Percentiles rank a stretch among this genome's conserved stretches.
Evolutionary conservation across 768 basidiomycete species (phyloP).

Genomic region (Phlebiopsis flavidoalba): DNA sequence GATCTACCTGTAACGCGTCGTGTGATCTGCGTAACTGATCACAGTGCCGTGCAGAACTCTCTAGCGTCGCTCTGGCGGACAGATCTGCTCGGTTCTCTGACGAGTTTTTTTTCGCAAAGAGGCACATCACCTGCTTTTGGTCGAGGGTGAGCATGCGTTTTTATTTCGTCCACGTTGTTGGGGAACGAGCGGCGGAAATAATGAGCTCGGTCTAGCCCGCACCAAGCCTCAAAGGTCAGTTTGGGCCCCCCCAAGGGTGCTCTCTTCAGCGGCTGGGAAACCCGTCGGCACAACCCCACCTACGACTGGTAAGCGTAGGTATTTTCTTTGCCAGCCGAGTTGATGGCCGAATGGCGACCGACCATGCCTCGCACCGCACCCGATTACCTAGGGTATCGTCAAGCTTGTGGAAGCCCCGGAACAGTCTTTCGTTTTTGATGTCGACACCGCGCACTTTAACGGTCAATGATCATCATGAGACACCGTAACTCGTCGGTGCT

Average conservation of each 20-base stretch:
- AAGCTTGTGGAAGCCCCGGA: conserved; percentile 76
- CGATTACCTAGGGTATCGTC: conserved; percentile 69
- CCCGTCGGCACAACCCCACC: conserved; percentile 78
- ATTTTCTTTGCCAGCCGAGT: neutral
- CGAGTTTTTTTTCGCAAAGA: conserved; percentile 97
- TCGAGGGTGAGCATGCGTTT: conserved; percentile 54
- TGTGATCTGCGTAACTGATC: neutral
- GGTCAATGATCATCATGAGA: conserved; percentile 36
- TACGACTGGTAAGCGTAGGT: conserved; percentile 75
- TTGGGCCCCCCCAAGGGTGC: conserved; percentile 96
- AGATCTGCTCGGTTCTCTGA: conserved; percentile 77
- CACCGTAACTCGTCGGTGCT: neutral
- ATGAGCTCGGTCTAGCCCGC: conserved; percentile 55
- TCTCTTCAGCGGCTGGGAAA: conserved; percentile 93
- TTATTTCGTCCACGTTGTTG: neutral
- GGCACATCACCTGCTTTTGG: conserved; percentile 75
- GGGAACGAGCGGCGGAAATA: neutral
- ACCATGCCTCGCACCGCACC: neutral
- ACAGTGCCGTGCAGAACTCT: conserved; percentile 61
- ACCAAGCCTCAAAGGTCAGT: conserved; percentile 89
- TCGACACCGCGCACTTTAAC: conserved; percentile 94
- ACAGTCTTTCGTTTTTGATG: conserved; percentile 77
- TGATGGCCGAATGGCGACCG: neutral
- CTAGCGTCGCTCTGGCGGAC: conserved; percentile 75
- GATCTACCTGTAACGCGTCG: neutral